These are phyloP conservation scores for Hsuehochloa calcarea DNA, from an alignment of 176 grass and related monocot genomes.

Conservation along the genomic window DNA sequence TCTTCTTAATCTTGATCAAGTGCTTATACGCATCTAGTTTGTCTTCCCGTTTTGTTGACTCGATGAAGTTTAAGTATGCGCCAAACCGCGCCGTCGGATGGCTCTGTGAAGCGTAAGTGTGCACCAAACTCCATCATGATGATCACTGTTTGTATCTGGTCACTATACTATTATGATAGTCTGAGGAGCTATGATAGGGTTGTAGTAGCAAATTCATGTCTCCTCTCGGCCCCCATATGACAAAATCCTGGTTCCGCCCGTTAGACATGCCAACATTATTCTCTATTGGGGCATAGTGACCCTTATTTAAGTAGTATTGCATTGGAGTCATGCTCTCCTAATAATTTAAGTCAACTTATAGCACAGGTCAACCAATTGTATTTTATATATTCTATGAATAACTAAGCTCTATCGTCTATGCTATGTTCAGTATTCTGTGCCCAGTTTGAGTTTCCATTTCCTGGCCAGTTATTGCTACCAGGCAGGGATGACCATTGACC, in stretches of 20 bases:
- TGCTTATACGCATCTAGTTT: neutral
- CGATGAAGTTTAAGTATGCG: neutral
- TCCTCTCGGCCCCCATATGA: too few species aligned
- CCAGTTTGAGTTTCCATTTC: constrained; percentile 9
- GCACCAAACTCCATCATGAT: neutral
- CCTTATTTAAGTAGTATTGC: neutral
- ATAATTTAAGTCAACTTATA: neutral
- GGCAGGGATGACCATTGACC: neutral
- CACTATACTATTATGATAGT: too few species aligned
- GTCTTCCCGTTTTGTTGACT: neutral
- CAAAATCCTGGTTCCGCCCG: too few species aligned
- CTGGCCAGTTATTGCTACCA: neutral
- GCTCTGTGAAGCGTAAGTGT: neutral
- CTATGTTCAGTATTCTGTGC: constrained; percentile 2
- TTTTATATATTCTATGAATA: neutral
- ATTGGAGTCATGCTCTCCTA: neutral
- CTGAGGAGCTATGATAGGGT: too few species aligned
- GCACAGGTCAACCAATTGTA: neutral
- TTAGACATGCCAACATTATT: neutral
- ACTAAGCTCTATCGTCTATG: neutral
- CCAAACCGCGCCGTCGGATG: neutral
- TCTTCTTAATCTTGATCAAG: neutral
- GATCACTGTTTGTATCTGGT: too few species aligned
- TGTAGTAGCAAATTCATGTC: too few species aligned
- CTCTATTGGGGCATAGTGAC: neutral